Evolutionary conservation across 2,329 filamentous ascomycete genomes (phyloP).

Genomic region (Didymella segeticola): DNA sequence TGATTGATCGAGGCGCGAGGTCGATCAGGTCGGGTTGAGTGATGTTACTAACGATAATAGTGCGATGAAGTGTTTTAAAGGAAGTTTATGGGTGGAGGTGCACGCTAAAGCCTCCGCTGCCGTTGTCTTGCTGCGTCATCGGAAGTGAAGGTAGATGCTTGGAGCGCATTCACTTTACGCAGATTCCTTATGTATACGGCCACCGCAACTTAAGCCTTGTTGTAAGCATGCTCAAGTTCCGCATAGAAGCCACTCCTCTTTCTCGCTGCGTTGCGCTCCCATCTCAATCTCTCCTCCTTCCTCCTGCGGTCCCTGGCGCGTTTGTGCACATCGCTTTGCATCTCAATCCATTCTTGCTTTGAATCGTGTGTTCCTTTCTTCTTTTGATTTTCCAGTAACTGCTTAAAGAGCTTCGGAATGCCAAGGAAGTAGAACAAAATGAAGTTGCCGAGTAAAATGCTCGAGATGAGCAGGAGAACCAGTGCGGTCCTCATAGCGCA

Average conservation of each 20-base stretch:
- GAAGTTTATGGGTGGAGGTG: not conserved
- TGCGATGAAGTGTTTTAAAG: no score
- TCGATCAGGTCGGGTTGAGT: not conserved
- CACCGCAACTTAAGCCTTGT: conserved; percentile 1
- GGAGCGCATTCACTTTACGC: not conserved
- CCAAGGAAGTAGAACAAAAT: conserved; percentile 17
- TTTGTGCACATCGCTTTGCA: conserved; percentile 15
- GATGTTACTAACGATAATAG: not conserved
- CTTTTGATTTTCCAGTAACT: conserved; percentile 5
- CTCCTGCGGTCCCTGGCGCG: conserved; percentile 14
- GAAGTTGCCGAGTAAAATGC: conserved; percentile 13
- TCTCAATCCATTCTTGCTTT: conserved; percentile 17
- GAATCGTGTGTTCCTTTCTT: conserved; percentile 1
- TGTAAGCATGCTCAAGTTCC: conserved; percentile 12
- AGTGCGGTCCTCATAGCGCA: conserved; percentile 9
- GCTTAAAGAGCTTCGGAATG: conserved; percentile 11
- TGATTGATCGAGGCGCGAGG: not conserved
- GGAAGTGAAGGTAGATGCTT: no score
- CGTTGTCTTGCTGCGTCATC: not conserved
- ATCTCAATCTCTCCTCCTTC: conserved; percentile 13
- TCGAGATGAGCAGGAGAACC: conserved; percentile 11
- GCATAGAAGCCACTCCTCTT: conserved; percentile 17
- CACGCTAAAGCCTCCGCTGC: not conserved
- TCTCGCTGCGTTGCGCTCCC: conserved; percentile 13
- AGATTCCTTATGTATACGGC: no score